Evolutionary conservation across 2,329 filamentous ascomycete species (phyloP).

Genomic region (Aspergillus carbonarius): DNA sequence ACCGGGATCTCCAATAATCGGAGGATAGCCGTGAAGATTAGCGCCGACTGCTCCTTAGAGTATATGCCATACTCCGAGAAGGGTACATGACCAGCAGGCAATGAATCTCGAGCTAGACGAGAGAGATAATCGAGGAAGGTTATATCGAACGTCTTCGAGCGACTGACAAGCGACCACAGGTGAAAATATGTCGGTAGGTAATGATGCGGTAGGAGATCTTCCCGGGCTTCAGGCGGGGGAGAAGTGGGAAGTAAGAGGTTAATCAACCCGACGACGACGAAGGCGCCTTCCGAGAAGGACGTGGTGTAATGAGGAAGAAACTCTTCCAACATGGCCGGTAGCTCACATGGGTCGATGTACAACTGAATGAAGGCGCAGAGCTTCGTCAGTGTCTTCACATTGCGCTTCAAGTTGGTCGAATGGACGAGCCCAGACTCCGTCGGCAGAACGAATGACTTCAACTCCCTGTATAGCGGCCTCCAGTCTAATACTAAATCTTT

Average conservation of each 20-base stretch:
- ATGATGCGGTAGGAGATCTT: constrained; percentile 79
- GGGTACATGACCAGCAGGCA: constrained; percentile 70
- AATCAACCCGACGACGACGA: constrained; percentile 84
- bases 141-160: constrained; percentile 83
- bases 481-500: constrained; percentile 92
- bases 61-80: constrained; percentile 90
- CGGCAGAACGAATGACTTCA: constrained; percentile 87
- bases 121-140: constrained; percentile 89
- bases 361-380: constrained; percentile 85
- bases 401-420: constrained; percentile 62
- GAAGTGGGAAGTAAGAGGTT: constrained; percentile 86
- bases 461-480: constrained; percentile 86
- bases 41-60: constrained; percentile 83
- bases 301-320: constrained; percentile 87
- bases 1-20: constrained; percentile 93
- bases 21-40: constrained; percentile 89
- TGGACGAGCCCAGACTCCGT: constrained; percentile 70
- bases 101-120: constrained; percentile 77
- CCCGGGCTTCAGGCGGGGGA: constrained; percentile 65
- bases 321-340: constrained; percentile 77
- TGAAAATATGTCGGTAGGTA: constrained; percentile 95
- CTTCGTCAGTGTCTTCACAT: constrained; percentile 75
- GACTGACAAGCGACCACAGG: constrained; percentile 87
- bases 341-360: constrained; percentile 87
- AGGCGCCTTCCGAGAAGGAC: constrained; percentile 87